Conservation (phyloP, 2,329 filamentous ascomycete genomes). For the Paraconiothyrium sp. region DNA sequence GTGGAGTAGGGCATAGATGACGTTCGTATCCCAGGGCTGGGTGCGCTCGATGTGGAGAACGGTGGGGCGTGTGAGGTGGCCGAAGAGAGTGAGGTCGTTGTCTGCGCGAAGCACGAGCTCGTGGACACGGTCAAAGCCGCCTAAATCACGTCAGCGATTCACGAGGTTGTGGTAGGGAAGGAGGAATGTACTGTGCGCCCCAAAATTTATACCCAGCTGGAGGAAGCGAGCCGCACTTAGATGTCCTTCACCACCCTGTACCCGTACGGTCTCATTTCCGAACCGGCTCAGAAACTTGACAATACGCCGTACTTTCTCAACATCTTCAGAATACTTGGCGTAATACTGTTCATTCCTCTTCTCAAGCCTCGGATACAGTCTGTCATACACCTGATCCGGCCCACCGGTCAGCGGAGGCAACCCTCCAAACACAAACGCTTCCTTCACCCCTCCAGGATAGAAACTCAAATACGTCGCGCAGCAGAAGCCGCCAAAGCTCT, state of each 20-base stretch:
- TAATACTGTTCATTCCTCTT: slow-evolving; percentile 84
- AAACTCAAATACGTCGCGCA: slow-evolving; percentile 84
- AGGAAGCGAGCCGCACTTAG: slow-evolving; percentile 80
- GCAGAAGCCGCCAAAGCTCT: slow-evolving; percentile 93
- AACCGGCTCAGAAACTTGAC: slow-evolving; percentile 68
- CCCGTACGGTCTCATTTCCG: slow-evolving; percentile 65
- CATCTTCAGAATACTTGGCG: slow-evolving; percentile 83
- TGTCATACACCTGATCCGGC: slow-evolving; percentile 78
- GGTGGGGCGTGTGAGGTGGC: slow-evolving; percentile 77
- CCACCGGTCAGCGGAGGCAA: slow-evolving; percentile 77
- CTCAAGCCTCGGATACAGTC: slow-evolving; percentile 73
- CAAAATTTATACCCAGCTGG: slow-evolving; percentile 80
- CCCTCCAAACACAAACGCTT: slow-evolving; percentile 85
- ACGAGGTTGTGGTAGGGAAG: neutral
- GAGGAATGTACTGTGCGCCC: slow-evolving; percentile 69
- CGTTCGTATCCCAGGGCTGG: slow-evolving; percentile 75
- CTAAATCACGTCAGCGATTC: slow-evolving; percentile 13
- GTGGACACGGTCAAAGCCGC: slow-evolving; percentile 43
- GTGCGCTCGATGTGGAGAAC: slow-evolving; percentile 73
- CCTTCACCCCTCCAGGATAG: slow-evolving; percentile 77
- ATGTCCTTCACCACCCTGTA: slow-evolving; percentile 74
- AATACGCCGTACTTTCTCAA: slow-evolving; percentile 72
- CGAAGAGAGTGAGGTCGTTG: slow-evolving; percentile 78
- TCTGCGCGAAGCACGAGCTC: slow-evolving; percentile 74
- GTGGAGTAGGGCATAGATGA: slow-evolving; percentile 87